Evolutionary conservation across 2,329 filamentous ascomycete genomes (phyloP).

Genomic region (Apiospora koreana): DNA sequence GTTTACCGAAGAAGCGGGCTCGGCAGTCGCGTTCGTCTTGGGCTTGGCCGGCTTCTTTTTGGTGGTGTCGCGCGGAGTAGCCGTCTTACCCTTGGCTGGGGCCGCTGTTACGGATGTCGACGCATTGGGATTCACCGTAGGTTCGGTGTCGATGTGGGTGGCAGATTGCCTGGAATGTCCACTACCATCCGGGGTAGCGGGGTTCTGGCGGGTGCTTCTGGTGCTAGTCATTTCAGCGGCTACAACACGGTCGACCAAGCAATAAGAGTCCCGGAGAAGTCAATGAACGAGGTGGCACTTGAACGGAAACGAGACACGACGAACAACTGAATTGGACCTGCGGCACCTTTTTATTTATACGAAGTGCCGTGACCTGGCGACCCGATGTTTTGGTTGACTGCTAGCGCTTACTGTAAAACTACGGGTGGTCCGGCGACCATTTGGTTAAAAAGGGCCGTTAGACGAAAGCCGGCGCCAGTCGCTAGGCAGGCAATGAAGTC

Average conservation of each 20-base stretch:
- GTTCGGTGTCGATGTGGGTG: background rate
- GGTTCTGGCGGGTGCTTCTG: background rate
- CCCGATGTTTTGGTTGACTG: background rate
- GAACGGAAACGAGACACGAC: background rate
- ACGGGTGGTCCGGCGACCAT: background rate
- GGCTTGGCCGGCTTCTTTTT: too few species aligned
- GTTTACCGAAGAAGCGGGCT: background rate
- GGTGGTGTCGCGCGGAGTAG: background rate
- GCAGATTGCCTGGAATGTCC: background rate
- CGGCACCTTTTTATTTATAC: background rate
- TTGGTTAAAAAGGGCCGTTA: background rate
- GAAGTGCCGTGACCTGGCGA: background rate
- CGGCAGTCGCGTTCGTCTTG: too few species aligned
- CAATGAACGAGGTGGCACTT: too few species aligned
- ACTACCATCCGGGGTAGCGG: too few species aligned
- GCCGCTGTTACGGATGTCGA: too few species aligned
- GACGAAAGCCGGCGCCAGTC: too few species aligned
- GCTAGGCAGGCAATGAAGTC: too few species aligned
- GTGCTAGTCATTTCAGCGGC: background rate
- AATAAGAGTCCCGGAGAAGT: too few species aligned
- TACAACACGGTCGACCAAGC: background rate
- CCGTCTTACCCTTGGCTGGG: background rate
- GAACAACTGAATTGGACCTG: background rate
- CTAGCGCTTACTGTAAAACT: background rate
- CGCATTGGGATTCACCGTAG: background rate